These are phyloP conservation scores for Phytophthora foliorum DNA, from an alignment of 352 stramenopile species.

Conservation along the genomic window DNA sequence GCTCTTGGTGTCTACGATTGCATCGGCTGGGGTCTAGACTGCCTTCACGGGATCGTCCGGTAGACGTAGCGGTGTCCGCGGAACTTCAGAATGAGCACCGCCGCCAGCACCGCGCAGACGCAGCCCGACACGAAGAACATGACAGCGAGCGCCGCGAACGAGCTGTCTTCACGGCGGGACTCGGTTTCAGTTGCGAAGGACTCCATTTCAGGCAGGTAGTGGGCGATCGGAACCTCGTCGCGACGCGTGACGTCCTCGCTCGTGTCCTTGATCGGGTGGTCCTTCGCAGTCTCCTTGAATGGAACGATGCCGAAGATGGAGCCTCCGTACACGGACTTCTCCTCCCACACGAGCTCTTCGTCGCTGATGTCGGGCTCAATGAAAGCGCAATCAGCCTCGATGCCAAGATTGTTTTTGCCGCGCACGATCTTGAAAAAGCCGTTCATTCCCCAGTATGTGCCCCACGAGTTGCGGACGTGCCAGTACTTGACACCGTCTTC, in stretches of 20 bases:
- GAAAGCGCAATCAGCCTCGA: slow-evolving; percentile 92
- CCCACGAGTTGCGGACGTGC: slow-evolving; percentile 97
- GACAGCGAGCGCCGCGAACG: slow-evolving; percentile 42
- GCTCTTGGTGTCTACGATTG: slow-evolving; percentile 9
- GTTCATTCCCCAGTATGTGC: slow-evolving; percentile 96
- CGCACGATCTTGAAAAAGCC: slow-evolving; percentile 96
- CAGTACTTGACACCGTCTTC: slow-evolving; percentile 95
- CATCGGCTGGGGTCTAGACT: background rate
- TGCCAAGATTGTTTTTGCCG: slow-evolving; percentile 93
- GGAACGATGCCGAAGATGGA: slow-evolving; percentile 85
- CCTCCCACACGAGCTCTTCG: slow-evolving; percentile 86
- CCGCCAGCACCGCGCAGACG: slow-evolving; percentile 51
- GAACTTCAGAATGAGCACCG: slow-evolving; percentile 57
- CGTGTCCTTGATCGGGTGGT: slow-evolving; percentile 92
- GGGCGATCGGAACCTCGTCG: slow-evolving; percentile 25
- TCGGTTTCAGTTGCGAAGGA: slow-evolving; percentile 19
- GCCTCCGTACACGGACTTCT: slow-evolving; percentile 77
- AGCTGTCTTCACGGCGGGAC: slow-evolving; percentile 18
- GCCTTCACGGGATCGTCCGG: slow-evolving; percentile 54
- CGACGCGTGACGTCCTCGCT: slow-evolving; percentile 79
- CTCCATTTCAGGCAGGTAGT: slow-evolving; percentile 23
- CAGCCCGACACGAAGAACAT: slow-evolving; percentile 74
- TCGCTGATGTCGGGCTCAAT: slow-evolving; percentile 87
- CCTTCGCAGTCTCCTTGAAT: slow-evolving; percentile 76
- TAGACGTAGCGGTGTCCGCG: slow-evolving; percentile 70